Percentiles rank a stretch among this genome's conserved stretches.
Conservation (phyloP, 1,284 basidiomycete genomes). For the Phylloboletellus chloephorus region DNA sequence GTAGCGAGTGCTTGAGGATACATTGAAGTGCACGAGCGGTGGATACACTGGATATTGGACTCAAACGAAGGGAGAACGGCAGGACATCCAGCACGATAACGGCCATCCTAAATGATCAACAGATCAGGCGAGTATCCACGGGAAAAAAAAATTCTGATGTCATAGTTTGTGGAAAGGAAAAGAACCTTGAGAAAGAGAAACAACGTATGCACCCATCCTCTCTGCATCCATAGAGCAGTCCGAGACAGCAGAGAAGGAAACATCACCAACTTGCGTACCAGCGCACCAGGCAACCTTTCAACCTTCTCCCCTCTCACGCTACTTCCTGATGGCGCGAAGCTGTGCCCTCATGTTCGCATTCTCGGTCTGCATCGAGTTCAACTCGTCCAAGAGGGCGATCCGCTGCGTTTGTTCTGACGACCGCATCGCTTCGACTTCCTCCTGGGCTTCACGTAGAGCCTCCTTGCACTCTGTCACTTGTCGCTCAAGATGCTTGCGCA, state of each 20-base stretch:
- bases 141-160: conserved; percentile 2
- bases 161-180: conserved; percentile 1
- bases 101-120: not conserved
- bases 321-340: conserved; percentile 50
- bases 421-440: conserved; percentile 55
- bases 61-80: conserved; percentile 4
- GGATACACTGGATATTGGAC: conserved; percentile 18
- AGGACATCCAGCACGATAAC: conserved; percentile 2
- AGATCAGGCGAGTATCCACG: conserved; percentile 13
- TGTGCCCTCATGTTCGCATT: conserved; percentile 66
- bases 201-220: not conserved
- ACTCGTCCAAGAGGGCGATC: conserved; percentile 69
- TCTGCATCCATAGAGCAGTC: not conserved
- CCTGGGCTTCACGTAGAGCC: conserved; percentile 42
- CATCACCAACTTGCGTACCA: conserved; percentile 1
- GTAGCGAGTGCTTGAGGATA: conserved; percentile 21
- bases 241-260: not conserved
- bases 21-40: conserved; percentile 16
- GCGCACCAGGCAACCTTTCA: not conserved
- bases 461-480: conserved; percentile 45
- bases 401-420: conserved; percentile 64
- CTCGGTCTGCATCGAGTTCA: conserved; percentile 73
- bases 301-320: not conserved
- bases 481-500: conserved; percentile 52
- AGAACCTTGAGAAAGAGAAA: not conserved